Base-by-base conservation (phyloP, 2,329 filamentous ascomycete species). In the Colletotrichum truncatum region DNA sequence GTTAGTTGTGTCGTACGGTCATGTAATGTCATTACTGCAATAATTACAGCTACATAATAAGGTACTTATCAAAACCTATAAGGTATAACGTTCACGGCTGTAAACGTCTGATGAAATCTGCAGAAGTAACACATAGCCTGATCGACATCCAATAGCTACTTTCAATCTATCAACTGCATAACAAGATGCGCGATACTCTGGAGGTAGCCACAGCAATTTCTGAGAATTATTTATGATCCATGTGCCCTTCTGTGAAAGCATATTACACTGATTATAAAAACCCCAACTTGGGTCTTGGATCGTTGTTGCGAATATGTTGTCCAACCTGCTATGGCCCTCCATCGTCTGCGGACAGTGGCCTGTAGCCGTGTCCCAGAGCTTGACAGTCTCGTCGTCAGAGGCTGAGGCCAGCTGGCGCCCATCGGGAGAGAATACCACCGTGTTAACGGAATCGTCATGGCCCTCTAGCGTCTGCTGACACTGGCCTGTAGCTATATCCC, bases 351-450 rank as follows among this genome's bases (percentile, higher is more conserved):
- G n/a, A n/a, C n/a, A n/a, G n/a, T n/a, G n/a, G n/a, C n/a, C n/a
- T n/a, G n/a, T n/a, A n/a, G 45, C 36, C 3, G 45, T n/a, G 45
- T 68, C 59, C 70, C 68, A 70, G 23, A 71, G 39, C 32, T 53
- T 45, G 8, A 72, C 45, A 4, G 64, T 68, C 5, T 46, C 38
- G 21, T 68, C 56, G 11, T 26, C 6, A 9, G 60, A 66, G 23
- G 53, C 62, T 14, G 68, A 68, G 23, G 67, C 67, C 2, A 73
- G 25, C 26, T 25, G 59, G 30, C 56, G 56, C 12, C 65, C 39
- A 41, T 71, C 65, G 18, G 55, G 62, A 6, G 71, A 68, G 43
- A 72, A 72, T 6, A 56, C 54, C n/a, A 73, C 36, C 10, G 59
- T 58, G 9, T 5, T 41, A 11, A 70, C 57, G 0, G 6, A 25